Conservation (phyloP, 805 yeast species). For the Pichia insulana region DNA sequence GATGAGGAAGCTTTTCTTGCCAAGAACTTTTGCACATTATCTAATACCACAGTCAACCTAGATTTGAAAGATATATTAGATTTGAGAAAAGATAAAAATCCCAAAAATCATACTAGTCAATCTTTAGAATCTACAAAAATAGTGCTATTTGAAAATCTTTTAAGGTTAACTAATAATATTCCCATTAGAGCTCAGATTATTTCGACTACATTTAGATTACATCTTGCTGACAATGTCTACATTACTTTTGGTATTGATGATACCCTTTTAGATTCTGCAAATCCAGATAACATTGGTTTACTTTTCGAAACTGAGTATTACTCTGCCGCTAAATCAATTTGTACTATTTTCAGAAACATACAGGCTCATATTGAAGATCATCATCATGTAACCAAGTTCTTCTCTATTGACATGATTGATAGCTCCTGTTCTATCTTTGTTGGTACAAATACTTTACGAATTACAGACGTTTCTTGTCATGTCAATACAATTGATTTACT, state of each 20-base stretch:
- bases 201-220: constrained; percentile 13
- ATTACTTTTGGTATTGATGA: constrained; percentile 18
- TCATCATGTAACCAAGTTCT: constrained; percentile 5
- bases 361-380: constrained; percentile 15
- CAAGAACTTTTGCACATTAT: constrained; percentile 16
- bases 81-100: not conserved
- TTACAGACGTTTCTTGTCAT: constrained; percentile 5
- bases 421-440: constrained; percentile 9
- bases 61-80: constrained; percentile 13
- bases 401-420: constrained; percentile 15
- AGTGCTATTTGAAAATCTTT: constrained; percentile 2
- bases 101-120: not conserved
- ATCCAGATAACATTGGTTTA: constrained; percentile 18
- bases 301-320: constrained; percentile 14
- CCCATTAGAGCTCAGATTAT: constrained; percentile 20
- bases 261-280: constrained; percentile 20
- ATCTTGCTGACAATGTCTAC: constrained; percentile 11
- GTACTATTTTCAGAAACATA: constrained; percentile 16
- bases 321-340: constrained; percentile 14
- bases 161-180: constrained; percentile 16
- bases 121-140: not conserved
- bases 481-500: constrained; percentile 10
- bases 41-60: constrained; percentile 13
- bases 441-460: constrained; percentile 5
- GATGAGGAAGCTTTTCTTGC: constrained; percentile 16